Base-by-base conservation (phyloP, 2,329 filamentous ascomycete genomes). In the Trichoderma simmonsii region DNA sequence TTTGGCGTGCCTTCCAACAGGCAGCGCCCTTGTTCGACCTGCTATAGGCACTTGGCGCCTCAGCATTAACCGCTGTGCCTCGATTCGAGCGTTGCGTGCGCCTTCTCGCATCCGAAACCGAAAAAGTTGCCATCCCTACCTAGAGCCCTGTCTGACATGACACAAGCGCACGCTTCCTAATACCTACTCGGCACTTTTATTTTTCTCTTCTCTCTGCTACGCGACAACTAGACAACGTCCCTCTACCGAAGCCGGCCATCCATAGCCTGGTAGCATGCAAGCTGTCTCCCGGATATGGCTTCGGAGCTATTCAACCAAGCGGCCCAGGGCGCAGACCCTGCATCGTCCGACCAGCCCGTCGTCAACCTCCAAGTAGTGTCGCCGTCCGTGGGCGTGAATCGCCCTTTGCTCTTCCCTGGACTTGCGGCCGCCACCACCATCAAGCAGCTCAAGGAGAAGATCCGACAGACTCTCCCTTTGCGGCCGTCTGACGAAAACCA, bases 351-450 rank as follows among this genome's bases (percentile, higher is more conserved):
- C 18, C 76, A 79, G 74, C 81, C 82, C 67, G 81, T 81, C 43
- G 85, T 90, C 78, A 89, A 86, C 72, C 82, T 91, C 65, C 85
- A 89, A 73, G 82, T 91, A 72, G 78, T 91, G 54, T 91, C 89
- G 73, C 89, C 89, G 4, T 90, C 88, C 15, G 80, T 85, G 64
- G 85, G 85, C 43, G 86, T 89, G 14, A 84, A 83, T 66, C 82
- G 83, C 24, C 86, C 86, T 18, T 77, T 90, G 64, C 79, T 81
- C 56, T 87, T 90, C 61, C 81, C 84, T 28, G 78, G 81, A 26
- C 79, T 90, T 12, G 81, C 86, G 15, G 81, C 83, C 54, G 81
- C 82, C 1, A 88, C 86, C 2, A 90, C 87, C 0, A 82, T 91
- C 62, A 84, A 84, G 71, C 82, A 89, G 78, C 80, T 91, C 39